phyloP scores from a whole-genome alignment of 495 filamentous ascomycete species.

The Glarea lozoyensis region DNA sequence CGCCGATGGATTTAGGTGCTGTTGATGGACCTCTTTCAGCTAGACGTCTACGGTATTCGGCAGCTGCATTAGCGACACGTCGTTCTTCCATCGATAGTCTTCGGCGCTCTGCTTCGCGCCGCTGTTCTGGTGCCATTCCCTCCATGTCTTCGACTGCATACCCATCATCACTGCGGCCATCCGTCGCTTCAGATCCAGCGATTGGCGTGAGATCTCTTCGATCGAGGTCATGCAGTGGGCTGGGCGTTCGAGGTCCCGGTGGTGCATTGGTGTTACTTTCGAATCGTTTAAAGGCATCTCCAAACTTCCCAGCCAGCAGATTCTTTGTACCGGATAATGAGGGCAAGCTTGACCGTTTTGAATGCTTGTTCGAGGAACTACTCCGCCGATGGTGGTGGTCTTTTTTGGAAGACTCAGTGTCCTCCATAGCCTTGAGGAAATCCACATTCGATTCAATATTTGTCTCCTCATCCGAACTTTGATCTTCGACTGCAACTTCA shows the following conservation, averaged over 20 bases:
- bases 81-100: conserved; percentile 83
- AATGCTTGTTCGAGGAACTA: conserved; percentile 53
- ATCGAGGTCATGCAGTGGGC: conserved; percentile 43
- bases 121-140: conserved; percentile 78
- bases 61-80: conserved; percentile 85
- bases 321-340: conserved; percentile 64
- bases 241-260: conserved; percentile 40
- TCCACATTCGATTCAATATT: conserved; percentile 83
- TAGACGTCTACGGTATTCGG: conserved; percentile 75
- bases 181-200: conserved; percentile 66
- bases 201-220: conserved; percentile 58
- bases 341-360: conserved; percentile 74
- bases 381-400: conserved; percentile 67
- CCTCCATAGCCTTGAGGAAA: conserved; percentile 75
- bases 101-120: conserved; percentile 79
- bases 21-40: conserved; percentile 45
- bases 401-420: conserved; percentile 56
- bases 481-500: conserved; percentile 16
- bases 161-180: conserved; percentile 60
- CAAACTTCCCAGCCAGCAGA: conserved; percentile 84
- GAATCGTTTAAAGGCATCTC: conserved; percentile 91
- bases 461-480: conserved; percentile 44
- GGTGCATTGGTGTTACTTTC: conserved; percentile 51
- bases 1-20: conserved; percentile 40
- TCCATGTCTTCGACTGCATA: conserved; percentile 46